phyloP scores from a whole-genome alignment of 2,329 filamentous ascomycete species.

The Grosmannia huntii region DNA sequence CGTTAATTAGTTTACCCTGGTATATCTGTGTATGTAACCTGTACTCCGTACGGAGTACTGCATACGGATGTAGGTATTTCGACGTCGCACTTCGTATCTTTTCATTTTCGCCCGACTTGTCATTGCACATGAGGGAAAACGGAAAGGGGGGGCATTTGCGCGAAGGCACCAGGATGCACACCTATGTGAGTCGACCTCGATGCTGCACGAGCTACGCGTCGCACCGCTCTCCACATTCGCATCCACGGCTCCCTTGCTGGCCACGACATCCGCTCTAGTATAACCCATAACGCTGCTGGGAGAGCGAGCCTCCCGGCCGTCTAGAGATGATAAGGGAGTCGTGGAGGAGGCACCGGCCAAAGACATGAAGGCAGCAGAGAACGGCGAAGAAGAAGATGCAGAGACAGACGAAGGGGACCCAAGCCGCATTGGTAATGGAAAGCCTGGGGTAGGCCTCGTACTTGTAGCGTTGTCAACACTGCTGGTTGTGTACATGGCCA shows the following conservation, averaged over 20 bases:
- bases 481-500: not conserved
- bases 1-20: not conserved
- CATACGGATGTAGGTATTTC: not conserved
- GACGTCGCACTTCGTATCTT: not conserved
- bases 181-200: not conserved
- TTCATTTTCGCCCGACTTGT: not conserved
- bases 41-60: not conserved
- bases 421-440: not conserved
- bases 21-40: no score
- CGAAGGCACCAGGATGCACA: not conserved
- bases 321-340: constrained; percentile 8
- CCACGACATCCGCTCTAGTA: not conserved
- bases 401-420: constrained; percentile 3
- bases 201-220: not conserved
- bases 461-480: not conserved
- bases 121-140: not conserved
- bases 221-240: not conserved
- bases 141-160: not conserved
- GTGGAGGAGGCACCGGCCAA: not conserved
- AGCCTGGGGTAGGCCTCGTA: not conserved
- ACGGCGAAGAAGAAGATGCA: not conserved
- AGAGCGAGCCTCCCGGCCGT: constrained; percentile 3
- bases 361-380: constrained; percentile 3
- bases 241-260: not conserved
- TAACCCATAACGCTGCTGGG: not conserved